A percentile compares a stretch with the other conserved stretches of the same genome.
Evolutionary conservation across 140 eudicot species (phyloP).

Genomic region (Oenanthe javanica): DNA sequence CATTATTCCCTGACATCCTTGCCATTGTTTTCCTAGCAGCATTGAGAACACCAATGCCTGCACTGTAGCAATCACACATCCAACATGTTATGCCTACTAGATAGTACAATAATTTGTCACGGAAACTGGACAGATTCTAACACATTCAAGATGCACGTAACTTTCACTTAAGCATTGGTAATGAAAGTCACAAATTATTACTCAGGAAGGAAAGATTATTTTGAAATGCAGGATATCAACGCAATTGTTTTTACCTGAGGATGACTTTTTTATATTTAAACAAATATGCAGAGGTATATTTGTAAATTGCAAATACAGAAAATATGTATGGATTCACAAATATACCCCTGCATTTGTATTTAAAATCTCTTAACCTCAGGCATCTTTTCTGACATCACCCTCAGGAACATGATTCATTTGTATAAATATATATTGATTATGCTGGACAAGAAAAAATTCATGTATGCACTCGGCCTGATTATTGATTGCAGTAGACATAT

Average conservation of each 20-base stretch:
- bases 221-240: background rate
- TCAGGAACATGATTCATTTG: background rate
- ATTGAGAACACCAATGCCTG: constrained; percentile 96
- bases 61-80: constrained; percentile 47
- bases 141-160: background rate
- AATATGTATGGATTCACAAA: background rate
- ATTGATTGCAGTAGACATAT: no score
- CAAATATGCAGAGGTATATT: background rate
- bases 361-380: background rate
- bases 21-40: constrained; percentile 99
- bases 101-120: background rate
- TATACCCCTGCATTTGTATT: background rate
- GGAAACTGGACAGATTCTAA: background rate
- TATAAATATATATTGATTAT: background rate
- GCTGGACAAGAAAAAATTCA: background rate
- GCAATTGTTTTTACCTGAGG: background rate
- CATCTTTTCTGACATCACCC: background rate
- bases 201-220: background rate
- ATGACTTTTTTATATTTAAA: background rate
- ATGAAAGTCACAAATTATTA: background rate
- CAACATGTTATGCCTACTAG: constrained; percentile 1
- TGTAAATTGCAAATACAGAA: background rate
- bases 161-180: background rate
- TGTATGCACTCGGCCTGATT: background rate
- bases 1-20: constrained; percentile 89